Evolutionary conservation across 768 basidiomycete species (phyloP), one percentile per base, ranked within the genome.

Genomic region (Phanerochaete carnosa): DNA sequence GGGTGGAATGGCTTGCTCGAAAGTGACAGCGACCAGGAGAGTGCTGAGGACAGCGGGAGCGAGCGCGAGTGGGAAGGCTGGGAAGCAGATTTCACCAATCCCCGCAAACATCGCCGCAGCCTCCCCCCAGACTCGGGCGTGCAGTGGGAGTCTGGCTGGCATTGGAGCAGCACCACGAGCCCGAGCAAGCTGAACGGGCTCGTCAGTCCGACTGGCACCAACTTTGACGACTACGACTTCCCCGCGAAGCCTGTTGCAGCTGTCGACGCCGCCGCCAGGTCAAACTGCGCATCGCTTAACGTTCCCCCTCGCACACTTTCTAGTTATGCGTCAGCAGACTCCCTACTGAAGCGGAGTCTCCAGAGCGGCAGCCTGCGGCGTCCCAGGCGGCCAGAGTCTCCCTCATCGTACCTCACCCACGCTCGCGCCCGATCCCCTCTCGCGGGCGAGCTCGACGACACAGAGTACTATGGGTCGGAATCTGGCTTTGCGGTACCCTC

Each of bases 41-140:
- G 50, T 39, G 47, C 50, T n/a, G 60, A 65, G 16, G 64, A 60
- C 16, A 76, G 72, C 6, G 76, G 80, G 26, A 81, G 77, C 64
- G 88, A 88, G 68, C 73, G 74, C 23, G 88, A 90, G 67, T 90
- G 88, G 88, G 76, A 81, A 3, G 84, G 82, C 1, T 90, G 88
- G 88, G 74, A 79, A 67, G 80, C 80, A 4, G 87, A 87, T 73
- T 58, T 88, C 46, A 73, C 77, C 45, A 74, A 80, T 23, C 78
- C 78, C 64, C 66, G 45, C 62, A 66, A 29, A 56, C 55, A 29
- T 28, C 45, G 59, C 59, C 50, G 15, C 6, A 43, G 8, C 62
- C 33, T 33, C 35, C 16, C 51, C 22, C 25, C 39, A 19, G 26
- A 26, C 33, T 23, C 28, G 1, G 61, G 26, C 5, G 56, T 56